Base-by-base conservation (phyloP, 2,329 filamentous ascomycete species). In the Penicillium sp. region DNA sequence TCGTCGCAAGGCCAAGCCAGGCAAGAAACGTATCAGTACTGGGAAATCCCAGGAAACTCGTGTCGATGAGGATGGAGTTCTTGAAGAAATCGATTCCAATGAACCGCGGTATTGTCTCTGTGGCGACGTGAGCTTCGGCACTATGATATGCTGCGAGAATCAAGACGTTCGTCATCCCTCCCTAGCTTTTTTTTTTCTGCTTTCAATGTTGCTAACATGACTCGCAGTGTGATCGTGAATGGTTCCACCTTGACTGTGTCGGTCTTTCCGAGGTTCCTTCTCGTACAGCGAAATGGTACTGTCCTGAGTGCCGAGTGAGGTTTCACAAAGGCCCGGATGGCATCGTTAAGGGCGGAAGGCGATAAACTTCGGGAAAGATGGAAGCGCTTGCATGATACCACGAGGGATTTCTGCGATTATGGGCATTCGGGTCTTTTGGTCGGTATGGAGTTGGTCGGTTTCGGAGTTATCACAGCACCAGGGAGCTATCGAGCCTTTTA, bases 131-230 rank as follows among this genome's bases (percentile, higher is more conserved):
- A 86, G 83, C 62, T 87, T 80, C 64, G 85, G 85, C 26, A 81
- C 80, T 33, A 88, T 88, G 85, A 84, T 88, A 55, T 82, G 80
- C 39, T 88, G 85, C 65, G 85, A 87, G 62, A 84, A 86, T 62
- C 79, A 80, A 48, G 81, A 85, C 63, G 81, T 82, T 68, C 58
- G 70, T 65, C 44, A 67, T 46, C 52, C 34, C 23, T 48, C 39
- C 36, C 13, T 39, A 46, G 21, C 26, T 39, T 55, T 31, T 39
- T 16, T 44, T 28, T 5, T 44, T 31, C 14, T 33, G 14, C 33
- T 4, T 33, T 10, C 8, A 23, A 1, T 43, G 11, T 33, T 49
- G 16, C 59, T 71, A 59, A 68, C 36, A 14, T 29, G 8, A 28
- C 21, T 50, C 34, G n/a, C 60, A 86, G 80, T 88, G 85, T 70